These are phyloP conservation scores for Cucurbitaria berberidis DNA, from an alignment of 2,329 filamentous ascomycete species.

Conservation along the genomic window DNA sequence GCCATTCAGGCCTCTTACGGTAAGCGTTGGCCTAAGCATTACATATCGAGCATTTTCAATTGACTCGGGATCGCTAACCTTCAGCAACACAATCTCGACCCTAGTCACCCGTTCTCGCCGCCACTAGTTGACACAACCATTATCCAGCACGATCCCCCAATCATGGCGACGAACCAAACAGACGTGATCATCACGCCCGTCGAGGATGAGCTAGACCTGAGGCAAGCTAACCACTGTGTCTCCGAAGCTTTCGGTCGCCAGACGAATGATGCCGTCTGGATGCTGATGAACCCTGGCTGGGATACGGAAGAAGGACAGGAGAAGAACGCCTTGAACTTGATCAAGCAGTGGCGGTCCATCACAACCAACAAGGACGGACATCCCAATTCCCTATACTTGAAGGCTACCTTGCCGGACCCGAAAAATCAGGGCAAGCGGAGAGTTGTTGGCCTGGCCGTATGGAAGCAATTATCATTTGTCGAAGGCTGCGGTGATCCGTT, in stretches of 20 bases:
- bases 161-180: constrained; percentile 18
- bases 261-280: constrained; percentile 59
- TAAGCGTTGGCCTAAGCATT: constrained; percentile 2
- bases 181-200: constrained; percentile 24
- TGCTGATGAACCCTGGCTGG: constrained; percentile 61
- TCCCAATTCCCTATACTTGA: constrained; percentile 60
- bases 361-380: constrained; percentile 54
- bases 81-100: neutral
- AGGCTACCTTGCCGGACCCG: constrained; percentile 56
- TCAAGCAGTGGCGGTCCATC: constrained; percentile 51
- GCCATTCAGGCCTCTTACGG: neutral
- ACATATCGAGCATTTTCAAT: neutral
- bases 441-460: constrained; percentile 63
- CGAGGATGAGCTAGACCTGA: constrained; percentile 31
- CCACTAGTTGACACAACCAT: neutral
- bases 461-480: constrained; percentile 60
- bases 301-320: constrained; percentile 56
- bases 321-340: constrained; percentile 48
- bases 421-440: constrained; percentile 23
- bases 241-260: constrained; percentile 59
- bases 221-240: constrained; percentile 40
- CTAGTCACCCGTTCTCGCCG: neutral
- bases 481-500: constrained; percentile 56
- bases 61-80: neutral
- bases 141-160: neutral